Evolutionary conservation across 1,139 yeast genomes (phyloP).

Genomic region (Debaryomyces coudertii): DNA sequence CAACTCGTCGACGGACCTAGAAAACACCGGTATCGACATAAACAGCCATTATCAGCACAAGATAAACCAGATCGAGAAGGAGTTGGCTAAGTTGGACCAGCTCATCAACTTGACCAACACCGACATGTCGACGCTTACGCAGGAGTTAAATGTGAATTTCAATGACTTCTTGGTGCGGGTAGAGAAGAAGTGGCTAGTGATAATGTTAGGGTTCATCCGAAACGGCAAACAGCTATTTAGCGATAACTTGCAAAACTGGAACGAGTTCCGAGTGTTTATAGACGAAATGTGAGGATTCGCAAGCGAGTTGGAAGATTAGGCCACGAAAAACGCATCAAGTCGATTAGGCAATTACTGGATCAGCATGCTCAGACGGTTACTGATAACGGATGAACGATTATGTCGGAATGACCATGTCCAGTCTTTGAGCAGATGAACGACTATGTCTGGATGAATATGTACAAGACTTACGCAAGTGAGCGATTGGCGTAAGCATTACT

Average conservation of each 20-base stretch:
- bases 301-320: too few relatives aligned
- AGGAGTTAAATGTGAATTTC: conserved; percentile 34
- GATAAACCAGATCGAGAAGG: conserved; percentile 43
- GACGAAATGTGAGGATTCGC: conserved; percentile 5
- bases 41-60: conserved; percentile 28
- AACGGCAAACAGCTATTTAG: conserved; percentile 41
- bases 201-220: conserved; percentile 42
- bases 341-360: too few relatives aligned
- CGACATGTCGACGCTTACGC: conserved; percentile 41
- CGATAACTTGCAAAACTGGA: conserved; percentile 45
- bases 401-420: too few relatives aligned
- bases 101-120: conserved; percentile 40
- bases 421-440: too few relatives aligned
- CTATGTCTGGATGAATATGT: too few relatives aligned
- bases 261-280: conserved; percentile 32
- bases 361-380: too few relatives aligned
- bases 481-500: too few relatives aligned
- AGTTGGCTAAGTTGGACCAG: conserved; percentile 46
- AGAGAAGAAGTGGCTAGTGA: conserved; percentile 45
- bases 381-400: too few relatives aligned
- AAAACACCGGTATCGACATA: conserved; percentile 9
- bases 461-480: too few relatives aligned
- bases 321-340: too few relatives aligned
- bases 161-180: conserved; percentile 35
- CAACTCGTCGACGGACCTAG: not conserved